These are phyloP conservation scores for Posidonia oceanica DNA, from an alignment of 116 monocot genomes.

Conservation along the genomic window DNA sequence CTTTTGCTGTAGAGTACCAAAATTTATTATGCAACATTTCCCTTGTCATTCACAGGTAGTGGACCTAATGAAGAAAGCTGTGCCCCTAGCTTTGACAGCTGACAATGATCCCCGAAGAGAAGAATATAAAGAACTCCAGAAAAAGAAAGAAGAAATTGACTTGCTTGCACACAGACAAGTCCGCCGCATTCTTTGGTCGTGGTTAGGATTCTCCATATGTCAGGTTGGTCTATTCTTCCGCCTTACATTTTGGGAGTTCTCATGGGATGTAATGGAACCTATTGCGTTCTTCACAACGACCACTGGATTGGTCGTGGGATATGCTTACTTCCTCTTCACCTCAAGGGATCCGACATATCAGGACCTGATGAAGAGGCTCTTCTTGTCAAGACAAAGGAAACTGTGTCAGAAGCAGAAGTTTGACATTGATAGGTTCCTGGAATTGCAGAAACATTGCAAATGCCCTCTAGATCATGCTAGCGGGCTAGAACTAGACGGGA, in stretches of 20 bases:
- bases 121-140: slow-evolving; percentile 58
- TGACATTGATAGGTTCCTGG: slow-evolving; percentile 43
- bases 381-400: slow-evolving; percentile 56
- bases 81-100: slow-evolving; percentile 63
- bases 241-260: slow-evolving; percentile 98
- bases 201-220: slow-evolving; percentile 45
- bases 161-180: slow-evolving; percentile 73
- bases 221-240: slow-evolving; percentile 81
- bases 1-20: background rate
- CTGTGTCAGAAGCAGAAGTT: slow-evolving; percentile 53
- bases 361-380: slow-evolving; percentile 80
- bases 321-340: slow-evolving; percentile 80
- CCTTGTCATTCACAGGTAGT: slow-evolving; percentile 39
- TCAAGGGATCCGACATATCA: slow-evolving; percentile 89
- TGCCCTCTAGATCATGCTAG: slow-evolving; percentile 43
- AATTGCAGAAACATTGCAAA: slow-evolving; percentile 63
- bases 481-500: background rate
- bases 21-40: background rate
- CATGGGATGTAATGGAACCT: slow-evolving; percentile 98
- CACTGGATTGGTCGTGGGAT: slow-evolving; percentile 58
- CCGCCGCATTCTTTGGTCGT: slow-evolving; percentile 65
- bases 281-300: slow-evolving; percentile 79
- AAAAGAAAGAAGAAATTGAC: slow-evolving; percentile 72
- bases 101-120: slow-evolving; percentile 68
- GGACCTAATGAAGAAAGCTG: slow-evolving; percentile 65